A percentile compares a stretch with the other conserved stretches of the same genome.
Evolutionary conservation across 83 land plant genomes (phyloP).

Genomic region (Picea mariana): DNA sequence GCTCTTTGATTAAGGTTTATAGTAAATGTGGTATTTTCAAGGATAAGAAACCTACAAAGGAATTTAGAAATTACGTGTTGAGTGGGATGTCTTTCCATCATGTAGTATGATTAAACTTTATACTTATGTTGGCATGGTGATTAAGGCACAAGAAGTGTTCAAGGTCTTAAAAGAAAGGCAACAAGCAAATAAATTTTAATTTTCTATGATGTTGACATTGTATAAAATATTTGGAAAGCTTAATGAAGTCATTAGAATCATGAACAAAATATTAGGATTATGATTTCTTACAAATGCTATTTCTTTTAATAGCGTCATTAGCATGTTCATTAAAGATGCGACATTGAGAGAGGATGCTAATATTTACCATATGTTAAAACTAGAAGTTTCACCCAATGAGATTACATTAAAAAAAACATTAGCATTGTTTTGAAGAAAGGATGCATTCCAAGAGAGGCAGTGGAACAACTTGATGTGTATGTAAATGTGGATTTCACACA

Average conservation of each 20-base stretch:
- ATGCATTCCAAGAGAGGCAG: conserved; percentile 58
- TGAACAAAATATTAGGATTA: conserved; percentile 48
- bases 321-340: conserved; percentile 51
- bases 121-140: conserved; percentile 46
- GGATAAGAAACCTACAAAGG: conserved; percentile 50
- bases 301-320: conserved; percentile 74
- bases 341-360: conserved; percentile 40
- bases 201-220: conserved; percentile 73
- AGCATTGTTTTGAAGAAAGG: conserved; percentile 40
- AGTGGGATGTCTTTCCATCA: conserved; percentile 53
- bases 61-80: conserved; percentile 24
- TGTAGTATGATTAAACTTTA: conserved; percentile 80
- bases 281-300: conserved; percentile 51
- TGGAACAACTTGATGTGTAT: conserved; percentile 38
- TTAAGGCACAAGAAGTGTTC: conserved; percentile 60
- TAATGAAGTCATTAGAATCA: conserved; percentile 49
- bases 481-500: conserved; percentile 28
- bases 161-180: conserved; percentile 33
- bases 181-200: conserved; percentile 59
- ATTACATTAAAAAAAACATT: conserved; percentile 48
- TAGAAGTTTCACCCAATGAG: conserved; percentile 52
- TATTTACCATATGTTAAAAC: conserved; percentile 48
- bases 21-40: conserved; percentile 59
- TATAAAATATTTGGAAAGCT: conserved; percentile 61
- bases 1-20: conserved; percentile 74